Evolutionary conservation across 1,139 yeast genomes (phyloP), one percentile per base, ranked within the genome.

Genomic region (Saccharomyces hybrid): DNA sequence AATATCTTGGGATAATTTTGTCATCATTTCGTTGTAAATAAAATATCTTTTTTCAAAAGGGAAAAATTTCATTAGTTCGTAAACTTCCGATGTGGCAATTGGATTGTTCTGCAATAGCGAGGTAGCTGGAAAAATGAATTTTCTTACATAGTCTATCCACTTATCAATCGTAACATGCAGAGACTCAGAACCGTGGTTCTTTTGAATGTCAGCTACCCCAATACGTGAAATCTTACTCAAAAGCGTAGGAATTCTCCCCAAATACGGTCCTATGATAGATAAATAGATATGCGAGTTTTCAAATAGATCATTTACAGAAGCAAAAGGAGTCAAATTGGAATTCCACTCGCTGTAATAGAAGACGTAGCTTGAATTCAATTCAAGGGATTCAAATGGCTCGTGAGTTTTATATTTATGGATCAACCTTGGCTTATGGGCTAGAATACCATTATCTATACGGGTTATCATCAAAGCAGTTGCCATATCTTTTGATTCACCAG

Each of bases 1-100:
- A 52, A 80, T 76, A 57, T 78, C 80, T 62, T 84, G 85, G 2
- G 75, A 69, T 25, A 73, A 63, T 28, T 81, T 80, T 8, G 78
- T 73, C n/a, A 80, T 78, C 71, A 90, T 78, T 61, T 91, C 98
- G 48, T 96, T 95, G 67, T 93, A 95, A 27, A 93, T 71, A 54
- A 86, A 82, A 68, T 82, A 93, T 51, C 99, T 77, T 55, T 78
- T 79, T 56, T 85, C 86, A 42, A 81, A 67, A 0, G 88, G 74
- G 63, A 79, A 89, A 46, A 68, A 63, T 13, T 76, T 69, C 57
- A 93, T 67, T 1, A 90, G 65, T 5, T 73, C 69, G 64, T 72
- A 89, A 0, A 88, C 80, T 57, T 80, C 84, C 56, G 83, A 81
- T 9, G 85, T 77, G 0, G 82, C 79, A 8, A 84, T 76, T 2